These are phyloP conservation scores for Rhodotorula sphaerocarpa DNA, from an alignment of 768 basidiomycete genomes.

Conservation along the genomic window DNA sequence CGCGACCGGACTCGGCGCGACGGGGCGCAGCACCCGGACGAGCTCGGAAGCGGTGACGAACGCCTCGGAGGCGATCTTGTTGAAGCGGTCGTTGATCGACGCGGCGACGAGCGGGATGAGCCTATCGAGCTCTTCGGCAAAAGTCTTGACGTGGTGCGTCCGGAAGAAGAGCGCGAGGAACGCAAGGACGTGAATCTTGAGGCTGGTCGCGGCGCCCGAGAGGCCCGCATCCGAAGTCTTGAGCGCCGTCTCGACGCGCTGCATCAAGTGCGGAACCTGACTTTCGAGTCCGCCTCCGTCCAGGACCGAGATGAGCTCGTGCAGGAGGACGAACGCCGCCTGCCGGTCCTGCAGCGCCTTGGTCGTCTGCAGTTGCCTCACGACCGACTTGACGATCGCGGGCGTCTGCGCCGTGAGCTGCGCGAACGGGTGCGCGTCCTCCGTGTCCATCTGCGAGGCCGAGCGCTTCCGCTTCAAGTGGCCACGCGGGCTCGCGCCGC, in stretches of 20 bases:
- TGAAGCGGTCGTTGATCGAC: conserved; percentile 70
- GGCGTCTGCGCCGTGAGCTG: conserved; percentile 71
- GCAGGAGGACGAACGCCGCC: conserved; percentile 72
- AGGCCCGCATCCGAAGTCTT: conserved; percentile 37
- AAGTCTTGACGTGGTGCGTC: conserved; percentile 57
- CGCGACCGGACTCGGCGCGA: conserved; percentile 39
- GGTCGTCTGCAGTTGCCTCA: conserved; percentile 65
- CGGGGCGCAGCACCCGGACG: conserved; percentile 63
- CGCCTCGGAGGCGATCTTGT: conserved; percentile 76
- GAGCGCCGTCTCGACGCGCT: conserved; percentile 42
- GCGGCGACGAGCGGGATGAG: conserved; percentile 69
- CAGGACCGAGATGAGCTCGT: conserved; percentile 66
- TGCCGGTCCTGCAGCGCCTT: conserved; percentile 76
- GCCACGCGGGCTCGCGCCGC: conserved; percentile 10
- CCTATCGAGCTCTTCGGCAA: conserved; percentile 54
- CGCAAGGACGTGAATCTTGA: conserved; percentile 73
- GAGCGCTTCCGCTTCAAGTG: conserved; percentile 45
- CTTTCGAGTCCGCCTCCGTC: conserved; percentile 65
- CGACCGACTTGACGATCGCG: conserved; percentile 64
- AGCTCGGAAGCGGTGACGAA: conserved; percentile 81
- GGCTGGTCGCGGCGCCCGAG: conserved; percentile 61
- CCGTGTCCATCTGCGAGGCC: conserved; percentile 59
- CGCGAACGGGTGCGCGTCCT: conserved; percentile 57
- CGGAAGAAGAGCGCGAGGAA: conserved; percentile 80
- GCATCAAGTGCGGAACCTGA: conserved; percentile 58